Base-by-base conservation (phyloP, 2,329 filamentous ascomycete species). In the Aspergillus felis region DNA sequence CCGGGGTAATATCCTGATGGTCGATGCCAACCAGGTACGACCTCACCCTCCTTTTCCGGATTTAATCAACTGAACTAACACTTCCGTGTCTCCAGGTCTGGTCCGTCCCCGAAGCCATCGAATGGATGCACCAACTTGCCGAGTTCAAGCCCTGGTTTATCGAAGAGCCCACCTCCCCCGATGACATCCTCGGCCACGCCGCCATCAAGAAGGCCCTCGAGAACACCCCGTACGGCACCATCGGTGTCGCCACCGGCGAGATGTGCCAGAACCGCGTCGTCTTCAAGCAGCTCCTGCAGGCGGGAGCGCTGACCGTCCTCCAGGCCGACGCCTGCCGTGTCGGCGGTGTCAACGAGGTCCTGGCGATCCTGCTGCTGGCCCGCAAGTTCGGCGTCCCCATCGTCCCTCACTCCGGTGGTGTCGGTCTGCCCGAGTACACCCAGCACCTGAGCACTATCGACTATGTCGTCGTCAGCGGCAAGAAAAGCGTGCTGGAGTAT, bases 261-360 rank as follows among this genome's bases (percentile, higher is more conserved):
- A 95, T 96, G 91, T 94, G 91, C 79, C 92, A 96, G 79, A 96
- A 96, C 80, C 87, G 92, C 42, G 90, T 96, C 63, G 85, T 96
- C 68, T 96, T 96, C 84, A 96, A 96, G 82, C 92, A 96, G 77
- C 84, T 96, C 59, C 83, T 96, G 53, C 84, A 87, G 71, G 81
- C 85, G 2, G 88, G 88, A 52, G 90, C 91, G 59, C 90, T 96
- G 66, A 91, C 94, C 68, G 86, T 96, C 22, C 91, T 91, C 72
- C 92, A 96, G 76, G 89, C 94, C 66, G 92, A 96, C 68, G 92
- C 92, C 3, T 96, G 91, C 79, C 87, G 92, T 27, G 83, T 96
- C 65, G 92, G 92, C 46, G 91, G 92, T 61, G 90, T 96, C 49
- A 96, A 96, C 76, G 92, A 96, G 77, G 91, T 93, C 27, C 82